Base-by-base conservation (phyloP, 1,284 basidiomycete genomes). In the Cutaneotrichosporon sp. region DNA sequence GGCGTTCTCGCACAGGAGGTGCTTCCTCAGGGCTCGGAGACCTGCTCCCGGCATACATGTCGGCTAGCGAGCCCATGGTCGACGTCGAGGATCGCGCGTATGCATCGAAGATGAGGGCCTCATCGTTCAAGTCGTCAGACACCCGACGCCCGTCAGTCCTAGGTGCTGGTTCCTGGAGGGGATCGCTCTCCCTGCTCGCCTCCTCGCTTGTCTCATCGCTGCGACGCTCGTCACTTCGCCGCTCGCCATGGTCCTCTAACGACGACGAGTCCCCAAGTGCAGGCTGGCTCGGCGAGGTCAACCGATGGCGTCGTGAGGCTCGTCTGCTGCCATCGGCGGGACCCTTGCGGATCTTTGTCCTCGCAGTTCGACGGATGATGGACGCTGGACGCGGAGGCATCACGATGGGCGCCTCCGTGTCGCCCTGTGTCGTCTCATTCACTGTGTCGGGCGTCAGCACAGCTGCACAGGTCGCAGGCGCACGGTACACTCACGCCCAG, bases 291-390 rank as follows among this genome's bases (percentile, higher is more conserved):
- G 51, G 46, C 6, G 66, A 66, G 6, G 65, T 65, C 50, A 57
- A 59, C 19, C 67, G 81, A 25, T 29, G 46, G 78, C 67, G 65
- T 54, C 75, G 64, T 8, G 72, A 68, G 12, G 72, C 5, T 72
- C 74, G 74, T 92, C 88, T 87, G 3, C 83, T 85, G 5, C 83
- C 85, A 68, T 87, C 89, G 19, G 24, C 26, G 10, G 27, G 71
- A n/a, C 85, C 79, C 76, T 97, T 98, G 51, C 94, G 84, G 65
- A 97, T 96, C 78, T 92, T 93, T 3, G 94, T 98, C 19, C 93
- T 84, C 8, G 90, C 91, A 11, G 90, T 84, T 41, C 94, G 85
- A 26, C 91, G 88, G 12, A 98, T 79, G 63, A 93, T 91, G 70
- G 87, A 72, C 12, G 88, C 88, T 2, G 89, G 90, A 42, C 85